Evolutionary conservation across 495 filamentous ascomycete genomes (phyloP), one percentile per base, ranked within the genome.

Genomic region (Hyaloscypha variabilis): DNA sequence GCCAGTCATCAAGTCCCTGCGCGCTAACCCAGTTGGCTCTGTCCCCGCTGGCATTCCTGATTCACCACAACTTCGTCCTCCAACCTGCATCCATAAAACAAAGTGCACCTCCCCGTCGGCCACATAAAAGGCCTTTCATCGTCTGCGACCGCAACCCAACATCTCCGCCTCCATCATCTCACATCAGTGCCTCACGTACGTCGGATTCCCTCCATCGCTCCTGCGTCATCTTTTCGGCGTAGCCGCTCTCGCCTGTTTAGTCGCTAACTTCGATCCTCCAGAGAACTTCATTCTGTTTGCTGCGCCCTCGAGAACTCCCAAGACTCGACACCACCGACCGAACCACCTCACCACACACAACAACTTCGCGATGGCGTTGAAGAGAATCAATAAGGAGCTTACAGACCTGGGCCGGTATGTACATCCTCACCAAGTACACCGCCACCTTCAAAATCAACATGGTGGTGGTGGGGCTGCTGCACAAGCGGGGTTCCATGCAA

Each of bases 371-470:
- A 99, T 99, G 95, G 95, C 95, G 82, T 89, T 99, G 76, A 99
- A 99, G 92, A 87, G 95, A 79, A 99, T 99, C 84, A 97, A 97
- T 88, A 99, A 98, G 89, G 95, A 99, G 87, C 91, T 99, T 82
- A 91, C 93, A 82, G 95, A 99, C 76, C 89, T 99, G 76, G 95
- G 95, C 83, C 93, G 95, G 94, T 99, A 97, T 61, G 82, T 86
- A 73, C 53, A 50, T 3, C 28, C 21, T 39, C 62, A 39, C 39
- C 19, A 42, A n/a, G 52, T 26, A 57, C 68, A 62, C 64, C 61
- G 65, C 63, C 63, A 52, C 65, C 26, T 42, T 49, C 23, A 62
- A 13, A 65, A 54, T 30, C 52, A 58, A 49, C 60, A 26, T 46
- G 34, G 28, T 55, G 26, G 29, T 69, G 65, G 72, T 69, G 72